phyloP scores from a whole-genome alignment of 805 yeast genomes.

The Hanseniaspora mollemarum region DNA sequence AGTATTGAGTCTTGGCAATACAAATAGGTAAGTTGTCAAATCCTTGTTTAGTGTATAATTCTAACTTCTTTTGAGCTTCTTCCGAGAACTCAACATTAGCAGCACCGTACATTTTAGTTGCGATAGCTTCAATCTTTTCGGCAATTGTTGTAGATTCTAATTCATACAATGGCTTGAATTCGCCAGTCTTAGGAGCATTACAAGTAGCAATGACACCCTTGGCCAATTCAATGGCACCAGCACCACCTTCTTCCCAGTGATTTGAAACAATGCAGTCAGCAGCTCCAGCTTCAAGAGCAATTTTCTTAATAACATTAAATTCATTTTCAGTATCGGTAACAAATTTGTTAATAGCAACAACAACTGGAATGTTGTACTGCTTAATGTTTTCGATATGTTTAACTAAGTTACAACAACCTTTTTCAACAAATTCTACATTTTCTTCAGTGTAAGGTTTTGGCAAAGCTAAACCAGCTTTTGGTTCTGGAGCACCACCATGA shows the following conservation, averaged over 20 bases:
- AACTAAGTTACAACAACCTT: conserved; percentile 63
- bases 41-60: conserved; percentile 59
- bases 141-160: conserved; percentile 48
- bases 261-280: conserved; percentile 65
- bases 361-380: conserved; percentile 63
- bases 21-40: conserved; percentile 70
- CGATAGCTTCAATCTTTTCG: conserved; percentile 55
- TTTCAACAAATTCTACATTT: conserved; percentile 53
- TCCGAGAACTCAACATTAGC: conserved; percentile 56
- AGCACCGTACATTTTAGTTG: conserved; percentile 70
- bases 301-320: conserved; percentile 54
- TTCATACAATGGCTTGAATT: conserved; percentile 49
- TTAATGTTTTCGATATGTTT: conserved; percentile 67
- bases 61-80: conserved; percentile 59
- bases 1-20: conserved; percentile 77
- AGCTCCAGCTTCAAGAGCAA: conserved; percentile 68
- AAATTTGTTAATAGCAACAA: conserved; percentile 73
- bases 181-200: conserved; percentile 33
- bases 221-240: conserved; percentile 66
- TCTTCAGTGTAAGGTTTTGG: conserved; percentile 64
- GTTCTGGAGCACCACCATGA: conserved; percentile 84
- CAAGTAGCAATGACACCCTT: conserved; percentile 56
- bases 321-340: conserved; percentile 60
- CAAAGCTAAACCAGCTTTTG: conserved; percentile 71
- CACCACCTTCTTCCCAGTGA: conserved; percentile 83